These are phyloP conservation scores for Gossypium raimondii DNA, from an alignment of 345 rosid species.

Conservation along the genomic window DNA sequence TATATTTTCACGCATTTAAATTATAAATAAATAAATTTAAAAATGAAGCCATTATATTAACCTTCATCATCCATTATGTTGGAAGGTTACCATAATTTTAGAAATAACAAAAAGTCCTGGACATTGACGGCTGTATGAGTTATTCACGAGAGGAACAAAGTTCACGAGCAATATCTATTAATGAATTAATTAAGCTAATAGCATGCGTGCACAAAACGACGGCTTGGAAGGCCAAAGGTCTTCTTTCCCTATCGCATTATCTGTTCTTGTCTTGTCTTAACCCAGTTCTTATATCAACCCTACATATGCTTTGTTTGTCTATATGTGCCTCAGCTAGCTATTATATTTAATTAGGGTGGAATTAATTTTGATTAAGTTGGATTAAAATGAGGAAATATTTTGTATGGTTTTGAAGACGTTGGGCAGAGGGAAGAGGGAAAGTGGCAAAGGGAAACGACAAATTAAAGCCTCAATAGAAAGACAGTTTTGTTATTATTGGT, in stretches of 20 bases:
- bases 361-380: too few relatives aligned
- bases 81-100: too few relatives aligned
- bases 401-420: neutral
- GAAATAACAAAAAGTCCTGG: too few relatives aligned
- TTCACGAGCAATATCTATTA: slow-evolving; percentile 1
- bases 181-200: neutral
- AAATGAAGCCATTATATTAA: too few relatives aligned
- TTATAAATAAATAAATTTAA: too few relatives aligned
- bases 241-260: neutral
- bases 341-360: too few relatives aligned
- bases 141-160: slow-evolving; percentile 12
- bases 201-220: slow-evolving; percentile 14
- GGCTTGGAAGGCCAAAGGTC: neutral
- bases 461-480: neutral
- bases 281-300: too few relatives aligned
- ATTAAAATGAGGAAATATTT: neutral
- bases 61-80: too few relatives aligned
- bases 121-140: neutral
- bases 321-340: too few relatives aligned
- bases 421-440: neutral
- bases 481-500: neutral
- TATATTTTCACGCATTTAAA: too few relatives aligned
- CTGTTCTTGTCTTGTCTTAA: neutral
- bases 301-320: too few relatives aligned
- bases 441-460: neutral